Evolutionary conservation across 2,329 filamentous ascomycete genomes (phyloP).

Genomic region (Metarhizium album): DNA sequence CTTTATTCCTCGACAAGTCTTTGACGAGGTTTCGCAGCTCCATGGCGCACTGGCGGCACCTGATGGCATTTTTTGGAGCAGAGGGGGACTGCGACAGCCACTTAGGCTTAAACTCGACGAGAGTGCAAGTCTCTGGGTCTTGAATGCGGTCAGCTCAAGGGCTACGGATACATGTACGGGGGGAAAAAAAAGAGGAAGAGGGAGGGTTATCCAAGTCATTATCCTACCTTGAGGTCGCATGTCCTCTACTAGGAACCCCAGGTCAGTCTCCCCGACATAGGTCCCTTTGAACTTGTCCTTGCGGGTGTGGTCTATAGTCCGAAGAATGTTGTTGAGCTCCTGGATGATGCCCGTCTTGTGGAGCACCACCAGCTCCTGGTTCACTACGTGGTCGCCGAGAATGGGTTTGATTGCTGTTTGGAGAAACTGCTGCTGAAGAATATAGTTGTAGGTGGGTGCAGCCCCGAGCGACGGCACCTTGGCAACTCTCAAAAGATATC

Average conservation of each 20-base stretch:
- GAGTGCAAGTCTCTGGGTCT: conserved; percentile 20
- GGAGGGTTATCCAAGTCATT: conserved; percentile 5
- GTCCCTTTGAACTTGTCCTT: conserved; percentile 36
- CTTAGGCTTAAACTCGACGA: conserved; percentile 75
- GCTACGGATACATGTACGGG: background rate
- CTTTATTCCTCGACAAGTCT: conserved; percentile 21
- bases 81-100: conserved; percentile 70
- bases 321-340: conserved; percentile 43
- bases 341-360: conserved; percentile 25
- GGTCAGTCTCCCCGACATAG: conserved; percentile 42
- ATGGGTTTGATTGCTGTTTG: conserved; percentile 22
- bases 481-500: conserved; percentile 27
- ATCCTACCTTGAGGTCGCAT: conserved; percentile 39
- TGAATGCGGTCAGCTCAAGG: background rate
- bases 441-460: conserved; percentile 25
- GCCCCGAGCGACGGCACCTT: conserved; percentile 22
- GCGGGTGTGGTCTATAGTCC: conserved; percentile 33
- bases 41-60: conserved; percentile 66
- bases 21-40: conserved; percentile 26
- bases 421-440: conserved; percentile 27
- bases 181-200: no score
- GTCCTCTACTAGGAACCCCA: conserved; percentile 63
- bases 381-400: conserved; percentile 23
- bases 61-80: conserved; percentile 49
- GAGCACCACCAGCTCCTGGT: conserved; percentile 27